phyloP scores from a whole-genome alignment of 2,329 filamentous ascomycete species.

The Fusarium acutatum region DNA sequence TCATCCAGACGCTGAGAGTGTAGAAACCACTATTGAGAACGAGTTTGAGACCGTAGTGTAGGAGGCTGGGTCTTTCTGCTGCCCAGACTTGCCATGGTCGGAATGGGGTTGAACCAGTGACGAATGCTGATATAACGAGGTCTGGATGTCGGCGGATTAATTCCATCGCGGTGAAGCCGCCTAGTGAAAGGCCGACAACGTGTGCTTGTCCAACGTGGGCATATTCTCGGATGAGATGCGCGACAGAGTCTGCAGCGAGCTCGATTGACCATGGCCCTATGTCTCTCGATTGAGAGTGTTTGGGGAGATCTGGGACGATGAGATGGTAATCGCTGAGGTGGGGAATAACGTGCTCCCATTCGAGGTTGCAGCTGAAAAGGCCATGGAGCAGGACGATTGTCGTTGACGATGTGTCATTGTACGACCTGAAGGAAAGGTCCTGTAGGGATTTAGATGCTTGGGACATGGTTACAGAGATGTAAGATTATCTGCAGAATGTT shows the following conservation, averaged over 20 bases:
- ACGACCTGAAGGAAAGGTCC: neutral
- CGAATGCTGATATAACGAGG: constrained; percentile 37
- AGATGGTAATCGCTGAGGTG: constrained; percentile 51
- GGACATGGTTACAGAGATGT: neutral
- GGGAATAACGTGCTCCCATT: constrained; percentile 47
- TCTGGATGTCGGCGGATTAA: neutral
- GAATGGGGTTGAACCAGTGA: constrained; percentile 46
- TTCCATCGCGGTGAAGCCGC: constrained; percentile 39
- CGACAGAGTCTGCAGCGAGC: constrained; percentile 44
- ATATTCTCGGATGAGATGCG: constrained; percentile 45
- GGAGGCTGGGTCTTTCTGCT: constrained; percentile 40
- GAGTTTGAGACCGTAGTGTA: constrained; percentile 39
- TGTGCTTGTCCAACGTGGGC: constrained; percentile 50
- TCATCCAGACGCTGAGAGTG: constrained; percentile 38
- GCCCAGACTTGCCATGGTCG: constrained; percentile 38
- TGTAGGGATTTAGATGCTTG: neutral
- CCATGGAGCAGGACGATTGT: constrained; percentile 48
- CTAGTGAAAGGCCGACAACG: constrained; percentile 52
- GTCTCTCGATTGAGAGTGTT: constrained; percentile 48
- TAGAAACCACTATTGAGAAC: constrained; percentile 40
- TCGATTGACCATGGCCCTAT: constrained; percentile 44
- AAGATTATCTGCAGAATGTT: neutral
- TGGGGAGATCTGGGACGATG: constrained; percentile 50
- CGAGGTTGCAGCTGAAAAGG: constrained; percentile 46
- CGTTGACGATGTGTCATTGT: constrained; percentile 37